phyloP scores from a whole-genome alignment of 805 yeast genomes.

The Yarrowia sp. region DNA sequence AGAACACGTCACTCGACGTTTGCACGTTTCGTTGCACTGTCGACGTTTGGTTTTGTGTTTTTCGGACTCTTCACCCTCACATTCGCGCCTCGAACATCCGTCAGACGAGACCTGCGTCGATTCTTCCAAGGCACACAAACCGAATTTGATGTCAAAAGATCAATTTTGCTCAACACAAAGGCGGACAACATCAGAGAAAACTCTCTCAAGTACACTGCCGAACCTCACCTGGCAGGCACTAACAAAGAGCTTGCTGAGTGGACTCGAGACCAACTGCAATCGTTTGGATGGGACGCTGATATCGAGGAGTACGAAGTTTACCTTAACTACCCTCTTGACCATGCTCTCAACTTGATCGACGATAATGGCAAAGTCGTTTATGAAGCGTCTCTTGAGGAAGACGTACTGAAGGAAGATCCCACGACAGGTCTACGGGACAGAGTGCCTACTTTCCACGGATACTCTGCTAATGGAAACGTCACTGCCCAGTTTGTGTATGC shows the following conservation, averaged over 20 bases:
- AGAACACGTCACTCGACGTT: conserved; percentile 15
- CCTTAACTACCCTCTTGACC: conserved; percentile 60
- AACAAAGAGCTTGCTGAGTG: conserved; percentile 47
- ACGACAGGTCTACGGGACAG: conserved; percentile 46
- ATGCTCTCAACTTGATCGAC: conserved; percentile 48
- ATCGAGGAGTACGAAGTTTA: conserved; percentile 61
- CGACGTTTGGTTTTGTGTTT: conserved; percentile 48
- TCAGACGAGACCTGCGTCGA: conserved; percentile 75
- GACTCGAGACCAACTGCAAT: conserved; percentile 56
- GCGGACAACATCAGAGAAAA: conserved; percentile 47
- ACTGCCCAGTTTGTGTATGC: conserved; percentile 65
- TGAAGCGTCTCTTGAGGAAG: conserved; percentile 55
- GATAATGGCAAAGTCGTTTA: conserved; percentile 41
- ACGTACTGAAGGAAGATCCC: conserved; percentile 52
- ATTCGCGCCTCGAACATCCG: conserved; percentile 80
- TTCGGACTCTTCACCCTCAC: conserved; percentile 59
- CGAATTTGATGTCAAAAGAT: conserved; percentile 58
- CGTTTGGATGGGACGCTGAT: conserved; percentile 55
- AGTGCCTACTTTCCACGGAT: conserved; percentile 74
- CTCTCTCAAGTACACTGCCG: conserved; percentile 51
- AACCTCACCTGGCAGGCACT: conserved; percentile 55
- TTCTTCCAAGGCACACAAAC: conserved; percentile 49
- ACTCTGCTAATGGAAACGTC: conserved; percentile 72
- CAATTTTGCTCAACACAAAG: conserved; percentile 48
- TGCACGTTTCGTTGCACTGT: conserved; percentile 15